Percentiles rank a stretch among this genome's conserved stretches.
These are phyloP conservation scores for Nicotiana attenuata DNA, from an alignment of 257 asterid genomes.

Conservation along the genomic window DNA sequence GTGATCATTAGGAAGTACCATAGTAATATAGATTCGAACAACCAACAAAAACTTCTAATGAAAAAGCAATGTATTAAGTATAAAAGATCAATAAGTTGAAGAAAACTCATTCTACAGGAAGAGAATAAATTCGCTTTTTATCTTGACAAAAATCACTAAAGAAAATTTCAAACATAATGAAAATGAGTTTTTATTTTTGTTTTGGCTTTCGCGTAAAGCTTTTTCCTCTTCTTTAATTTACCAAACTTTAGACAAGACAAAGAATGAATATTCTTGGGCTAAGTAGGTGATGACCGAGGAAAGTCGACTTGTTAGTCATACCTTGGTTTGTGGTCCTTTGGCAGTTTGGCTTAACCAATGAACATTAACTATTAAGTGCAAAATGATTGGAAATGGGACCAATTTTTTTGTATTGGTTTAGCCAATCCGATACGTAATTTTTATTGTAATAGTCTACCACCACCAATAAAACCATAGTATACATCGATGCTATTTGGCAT, in stretches of 20 bases:
- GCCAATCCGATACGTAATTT: too few species aligned
- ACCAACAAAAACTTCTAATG: too few species aligned
- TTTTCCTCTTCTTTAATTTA: neutral
- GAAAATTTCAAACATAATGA: neutral
- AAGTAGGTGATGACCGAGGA: too few species aligned
- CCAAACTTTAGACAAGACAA: neutral
- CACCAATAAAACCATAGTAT: neutral
- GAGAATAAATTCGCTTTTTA: neutral
- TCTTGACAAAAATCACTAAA: neutral
- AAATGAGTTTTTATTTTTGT: neutral
- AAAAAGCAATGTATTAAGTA: too few species aligned
- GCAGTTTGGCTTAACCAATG: neutral
- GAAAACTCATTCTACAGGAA: neutral
- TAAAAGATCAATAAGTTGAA: neutral
- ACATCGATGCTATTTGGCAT: neutral
- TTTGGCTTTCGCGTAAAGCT: too few species aligned
- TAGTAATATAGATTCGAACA: too few species aligned
- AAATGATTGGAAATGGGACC: conserved; percentile 1
- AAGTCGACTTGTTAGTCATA: neutral
- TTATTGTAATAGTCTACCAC: too few species aligned
- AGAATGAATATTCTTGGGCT: neutral
- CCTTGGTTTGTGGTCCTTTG: neutral
- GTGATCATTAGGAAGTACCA: too few species aligned
- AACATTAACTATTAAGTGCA: neutral
- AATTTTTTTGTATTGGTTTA: too few species aligned